phyloP scores from a whole-genome alignment of 176 grass and related monocot species.

The Calamus simplicifolius region DNA sequence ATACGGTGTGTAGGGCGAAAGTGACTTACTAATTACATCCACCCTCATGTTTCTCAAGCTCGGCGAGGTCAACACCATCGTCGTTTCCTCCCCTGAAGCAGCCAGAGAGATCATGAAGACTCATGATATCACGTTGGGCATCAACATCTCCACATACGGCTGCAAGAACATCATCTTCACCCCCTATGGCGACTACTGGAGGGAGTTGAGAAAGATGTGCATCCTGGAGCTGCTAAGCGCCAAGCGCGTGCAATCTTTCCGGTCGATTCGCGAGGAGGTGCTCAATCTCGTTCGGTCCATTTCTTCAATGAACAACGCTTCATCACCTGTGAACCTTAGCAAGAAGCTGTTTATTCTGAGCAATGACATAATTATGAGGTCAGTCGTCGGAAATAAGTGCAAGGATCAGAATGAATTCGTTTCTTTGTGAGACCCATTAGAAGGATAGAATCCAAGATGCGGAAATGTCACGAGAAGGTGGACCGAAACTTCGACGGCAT shows the following conservation, averaged over 20 bases:
- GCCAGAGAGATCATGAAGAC: conserved; percentile 31
- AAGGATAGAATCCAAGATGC: conserved; percentile 5
- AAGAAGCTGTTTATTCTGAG: conserved; percentile 6
- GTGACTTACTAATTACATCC: too few relatives aligned
- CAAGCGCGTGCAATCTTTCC: conserved; percentile 35
- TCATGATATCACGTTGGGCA: conserved; percentile 24
- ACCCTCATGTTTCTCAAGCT: conserved; percentile 31
- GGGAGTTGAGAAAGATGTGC: conserved; percentile 28
- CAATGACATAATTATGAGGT: conserved; percentile 20
- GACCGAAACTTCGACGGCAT: conserved; percentile 22
- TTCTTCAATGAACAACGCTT: neutral
- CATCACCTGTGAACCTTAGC: conserved; percentile 13
- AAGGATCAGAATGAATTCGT: conserved; percentile 9
- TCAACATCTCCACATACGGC: conserved; percentile 18
- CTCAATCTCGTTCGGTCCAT: conserved; percentile 16
- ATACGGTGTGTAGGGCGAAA: too few relatives aligned
- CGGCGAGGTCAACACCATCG: conserved; percentile 25
- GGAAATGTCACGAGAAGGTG: conserved; percentile 20
- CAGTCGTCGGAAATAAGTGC: conserved; percentile 25
- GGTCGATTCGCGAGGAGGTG: conserved; percentile 22
- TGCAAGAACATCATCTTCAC: conserved; percentile 26
- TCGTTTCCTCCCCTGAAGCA: conserved; percentile 33
- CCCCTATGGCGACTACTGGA: conserved; percentile 28
- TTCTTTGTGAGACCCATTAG: conserved; percentile 16
- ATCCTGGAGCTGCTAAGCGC: conserved; percentile 27